phyloP scores from a whole-genome alignment of 2,329 filamentous ascomycete genomes.

The Trichoderma harzianum region DNA sequence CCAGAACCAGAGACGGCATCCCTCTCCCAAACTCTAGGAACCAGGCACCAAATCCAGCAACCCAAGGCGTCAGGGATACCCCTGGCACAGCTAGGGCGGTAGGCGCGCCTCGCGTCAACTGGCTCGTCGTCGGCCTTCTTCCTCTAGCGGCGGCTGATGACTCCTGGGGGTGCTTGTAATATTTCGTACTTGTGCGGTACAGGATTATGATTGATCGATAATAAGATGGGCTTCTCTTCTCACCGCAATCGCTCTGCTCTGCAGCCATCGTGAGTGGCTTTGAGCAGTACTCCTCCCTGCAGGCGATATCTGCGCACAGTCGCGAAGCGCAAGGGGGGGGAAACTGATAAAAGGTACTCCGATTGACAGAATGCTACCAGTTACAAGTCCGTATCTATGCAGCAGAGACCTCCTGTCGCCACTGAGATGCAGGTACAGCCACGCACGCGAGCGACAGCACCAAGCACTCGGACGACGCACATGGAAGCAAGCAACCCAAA shows the following conservation, averaged over 20 bases:
- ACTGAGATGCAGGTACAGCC: conserved; percentile 14
- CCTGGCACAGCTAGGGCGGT: neutral
- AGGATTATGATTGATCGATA: neutral
- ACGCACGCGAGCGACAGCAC: conserved; percentile 13
- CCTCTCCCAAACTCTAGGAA: neutral
- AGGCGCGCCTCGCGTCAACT: conserved; percentile 8
- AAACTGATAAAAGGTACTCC: neutral
- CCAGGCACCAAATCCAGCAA: neutral
- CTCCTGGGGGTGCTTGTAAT: neutral
- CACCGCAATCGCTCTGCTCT: neutral
- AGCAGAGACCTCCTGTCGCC: neutral
- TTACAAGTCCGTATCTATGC: neutral
- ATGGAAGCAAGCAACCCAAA: neutral
- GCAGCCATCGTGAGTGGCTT: neutral
- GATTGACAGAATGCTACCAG: neutral
- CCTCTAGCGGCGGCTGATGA: neutral
- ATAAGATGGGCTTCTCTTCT: neutral
- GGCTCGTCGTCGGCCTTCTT: neutral
- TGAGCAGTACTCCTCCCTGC: neutral
- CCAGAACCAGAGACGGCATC: neutral
- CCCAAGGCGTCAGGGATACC: neutral
- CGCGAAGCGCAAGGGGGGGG: neutral
- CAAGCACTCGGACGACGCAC: neutral
- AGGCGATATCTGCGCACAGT: neutral
- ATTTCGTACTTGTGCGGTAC: neutral